Evolutionary conservation across 2,329 filamentous ascomycete genomes (phyloP), one percentile per base, ranked within the genome.

Genomic region (Aspergillus cejpii): DNA sequence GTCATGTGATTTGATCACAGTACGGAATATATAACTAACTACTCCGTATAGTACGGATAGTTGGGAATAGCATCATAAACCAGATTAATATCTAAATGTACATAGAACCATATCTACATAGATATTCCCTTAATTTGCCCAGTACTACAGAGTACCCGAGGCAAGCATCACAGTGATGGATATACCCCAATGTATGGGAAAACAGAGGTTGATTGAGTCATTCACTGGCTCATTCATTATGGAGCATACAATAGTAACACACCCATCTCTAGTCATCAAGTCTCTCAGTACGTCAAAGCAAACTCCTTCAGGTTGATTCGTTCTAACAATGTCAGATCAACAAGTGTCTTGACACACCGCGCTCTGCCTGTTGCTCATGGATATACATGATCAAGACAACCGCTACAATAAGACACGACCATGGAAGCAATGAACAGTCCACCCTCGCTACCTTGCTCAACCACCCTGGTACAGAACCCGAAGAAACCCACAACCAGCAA

Each of bases 1-100:
- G 12, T 47, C 45, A 47, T 40, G 45, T 47, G 45, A 39, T 17
- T 14, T 8, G 10, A 14, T 34, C 7, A 6, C 6, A 8, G 17
- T 2, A 15, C 8, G 5, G 28, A n/a, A n/a, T n/a, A n/a, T n/a
- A n/a, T n/a, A n/a, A n/a, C n/a, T n/a, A n/a, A n/a, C n/a, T n/a
- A n/a, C n/a, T n/a, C n/a, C n/a, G n/a, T n/a, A n/a, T n/a, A n/a
- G n/a, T n/a, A n/a, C n/a, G n/a, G n/a, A n/a, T n/a, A n/a, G n/a
- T n/a, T n/a, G n/a, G n/a, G n/a, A n/a, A n/a, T n/a, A n/a, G n/a
- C n/a, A n/a, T n/a, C n/a, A n/a, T n/a, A n/a, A n/a, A n/a, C n/a
- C n/a, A n/a, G n/a, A n/a, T n/a, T n/a, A n/a, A n/a, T n/a, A n/a
- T n/a, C n/a, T n/a, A n/a, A n/a, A n/a, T n/a, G n/a, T n/a, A 8